Evolutionary conservation across 2,329 filamentous ascomycete genomes (phyloP), one percentile per base, ranked within the genome.

Genomic region (Raffaelea ambrosiae): DNA sequence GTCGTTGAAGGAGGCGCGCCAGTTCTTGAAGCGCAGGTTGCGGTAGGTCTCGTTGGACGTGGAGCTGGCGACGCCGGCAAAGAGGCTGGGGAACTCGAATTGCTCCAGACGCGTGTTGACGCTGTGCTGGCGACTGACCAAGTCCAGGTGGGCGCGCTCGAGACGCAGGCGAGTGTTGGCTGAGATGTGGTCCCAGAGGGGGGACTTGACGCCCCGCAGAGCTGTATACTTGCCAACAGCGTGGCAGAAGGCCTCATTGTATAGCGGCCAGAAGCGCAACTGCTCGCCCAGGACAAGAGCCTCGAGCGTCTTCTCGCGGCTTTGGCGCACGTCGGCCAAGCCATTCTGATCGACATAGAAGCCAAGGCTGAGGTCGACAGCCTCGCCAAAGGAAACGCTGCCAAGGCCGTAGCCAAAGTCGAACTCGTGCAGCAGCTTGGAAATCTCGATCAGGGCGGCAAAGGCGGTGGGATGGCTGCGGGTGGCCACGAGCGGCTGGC

Each of bases 211-310:
- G 2, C 76, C 71, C 47, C 81, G 74, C 50, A 89, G 79, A 29
- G 88, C 74, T 19, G 86, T 77, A 50, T 91, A 88, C 64, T 93
- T 94, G 44, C 91, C 93, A 10, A 87, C 88, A 1, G 84, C 88
- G 63, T 97, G 93, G 5, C 89, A 82, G 59, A 96, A 97, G 0
- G 88, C 88, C 64, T 96, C 89, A 50, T 87, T 88, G 66, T 95
- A 97, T 3, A 98, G 74, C 8, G 83, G 76, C 58, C 84, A 79
- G 43, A 79, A 95, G 49, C 83, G 83, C 81, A 97, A 86, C 35
- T 79, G 79, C 66, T 98, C 91, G 48, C 87, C 90, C 11, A 98
- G 71, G n/a, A 97, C 76, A 42, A 97, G 75, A 0, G 84, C 86
- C 65, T 97, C 88, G 21, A 97, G 73, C 0, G 87, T 95, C 72